A percentile compares a stretch with the other conserved stretches of the same genome.
Conservation (phyloP, 2,329 filamentous ascomycete species). For the Dendryphion nanum region DNA sequence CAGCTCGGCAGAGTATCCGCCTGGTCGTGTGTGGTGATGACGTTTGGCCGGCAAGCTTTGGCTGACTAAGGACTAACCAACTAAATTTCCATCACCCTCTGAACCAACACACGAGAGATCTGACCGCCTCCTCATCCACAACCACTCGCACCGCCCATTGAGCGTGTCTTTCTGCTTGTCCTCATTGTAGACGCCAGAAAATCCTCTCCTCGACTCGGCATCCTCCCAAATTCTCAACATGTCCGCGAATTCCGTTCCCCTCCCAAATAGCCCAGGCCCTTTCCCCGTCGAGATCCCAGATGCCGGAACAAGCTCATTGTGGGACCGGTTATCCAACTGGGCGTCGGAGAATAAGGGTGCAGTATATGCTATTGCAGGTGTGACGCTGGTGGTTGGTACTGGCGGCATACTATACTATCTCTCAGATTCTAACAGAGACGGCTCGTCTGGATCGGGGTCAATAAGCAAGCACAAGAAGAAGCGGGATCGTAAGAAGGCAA, state of each 20-base stretch:
- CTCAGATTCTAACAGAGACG: constrained; percentile 49
- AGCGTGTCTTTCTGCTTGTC: constrained; percentile 9
- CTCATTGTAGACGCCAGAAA: constrained; percentile 3
- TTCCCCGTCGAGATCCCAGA: constrained; percentile 40
- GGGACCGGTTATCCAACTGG: constrained; percentile 90
- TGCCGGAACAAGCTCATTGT: constrained; percentile 65
- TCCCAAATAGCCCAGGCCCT: constrained; percentile 32
- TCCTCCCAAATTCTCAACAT: constrained; percentile 15
- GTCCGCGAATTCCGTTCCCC: constrained; percentile 26
- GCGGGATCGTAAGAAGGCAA: constrained; percentile 85
- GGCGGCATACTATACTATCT: constrained; percentile 94
- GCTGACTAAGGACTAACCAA: too few species aligned
- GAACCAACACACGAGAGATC: too few species aligned
- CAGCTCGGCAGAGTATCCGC: too few species aligned
- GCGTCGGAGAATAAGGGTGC: constrained; percentile 92
- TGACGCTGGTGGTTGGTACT: constrained; percentile 86
- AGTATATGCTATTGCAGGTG: constrained; percentile 93
- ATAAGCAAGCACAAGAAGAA: constrained; percentile 71
- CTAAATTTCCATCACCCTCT: too few species aligned
- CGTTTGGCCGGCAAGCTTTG: too few species aligned
- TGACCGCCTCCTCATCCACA: constrained; percentile 12
- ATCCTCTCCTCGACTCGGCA: constrained; percentile 1
- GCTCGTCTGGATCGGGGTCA: constrained; percentile 31
- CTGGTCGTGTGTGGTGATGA: too few species aligned
- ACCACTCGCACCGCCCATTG: constrained; percentile 14